Evolutionary conservation across 805 yeast genomes (phyloP).

Genomic region (Wickerhamiella occidentalis): DNA sequence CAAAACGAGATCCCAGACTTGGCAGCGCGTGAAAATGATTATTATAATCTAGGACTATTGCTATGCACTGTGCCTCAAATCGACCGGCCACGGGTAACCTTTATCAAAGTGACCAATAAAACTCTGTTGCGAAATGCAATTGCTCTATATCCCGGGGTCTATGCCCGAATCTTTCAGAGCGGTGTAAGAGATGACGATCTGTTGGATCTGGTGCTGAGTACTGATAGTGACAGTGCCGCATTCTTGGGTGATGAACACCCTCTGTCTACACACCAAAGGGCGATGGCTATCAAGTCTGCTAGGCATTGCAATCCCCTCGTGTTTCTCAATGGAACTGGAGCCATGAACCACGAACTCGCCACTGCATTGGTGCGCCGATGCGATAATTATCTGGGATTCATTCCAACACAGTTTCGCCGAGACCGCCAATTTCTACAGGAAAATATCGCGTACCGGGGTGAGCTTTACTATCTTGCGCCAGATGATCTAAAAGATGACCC

Average conservation of each 20-base stretch:
- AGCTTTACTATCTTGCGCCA: neutral
- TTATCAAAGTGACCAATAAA: neutral
- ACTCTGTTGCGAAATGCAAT: neutral
- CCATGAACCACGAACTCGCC: neutral
- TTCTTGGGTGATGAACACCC: neutral
- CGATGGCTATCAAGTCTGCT: neutral
- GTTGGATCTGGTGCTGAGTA: neutral
- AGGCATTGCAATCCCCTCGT: neutral
- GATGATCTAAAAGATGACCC: neutral
- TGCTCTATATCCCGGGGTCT: neutral
- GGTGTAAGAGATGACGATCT: neutral
- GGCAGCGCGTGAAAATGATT: neutral
- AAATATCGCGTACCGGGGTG: neutral
- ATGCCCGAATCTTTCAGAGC: neutral
- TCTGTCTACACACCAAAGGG: neutral
- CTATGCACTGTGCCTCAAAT: neutral
- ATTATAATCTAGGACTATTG: neutral
- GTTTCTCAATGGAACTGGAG: neutral
- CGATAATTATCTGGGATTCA: neutral
- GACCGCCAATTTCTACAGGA: neutral
- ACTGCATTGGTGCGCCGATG: neutral
- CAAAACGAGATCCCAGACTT: neutral
- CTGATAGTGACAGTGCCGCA: neutral
- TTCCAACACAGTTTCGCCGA: neutral
- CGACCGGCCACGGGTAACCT: neutral